Evolutionary conservation across 441 rosid species (phyloP).

Genomic region (Capsella rubella): DNA sequence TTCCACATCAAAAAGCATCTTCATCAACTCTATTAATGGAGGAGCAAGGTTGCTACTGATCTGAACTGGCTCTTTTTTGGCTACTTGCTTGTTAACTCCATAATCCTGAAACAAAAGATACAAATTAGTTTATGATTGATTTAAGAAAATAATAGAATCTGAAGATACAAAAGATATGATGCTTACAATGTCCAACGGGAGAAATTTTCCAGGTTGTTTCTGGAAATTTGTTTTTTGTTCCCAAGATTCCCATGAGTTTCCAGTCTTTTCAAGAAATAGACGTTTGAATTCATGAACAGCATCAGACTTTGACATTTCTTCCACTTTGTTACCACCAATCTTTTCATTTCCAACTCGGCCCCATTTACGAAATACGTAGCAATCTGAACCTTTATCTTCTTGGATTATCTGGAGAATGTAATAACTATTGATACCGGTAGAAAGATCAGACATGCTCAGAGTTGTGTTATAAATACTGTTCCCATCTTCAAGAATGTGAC

Average conservation of each 20-base stretch:
- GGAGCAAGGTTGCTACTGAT: conserved; percentile 70
- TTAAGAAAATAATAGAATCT: conserved; percentile 5
- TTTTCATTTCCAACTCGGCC: conserved; percentile 91
- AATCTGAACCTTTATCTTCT: conserved; percentile 83
- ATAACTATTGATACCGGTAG: conserved; percentile 94
- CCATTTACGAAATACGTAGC: conserved; percentile 93
- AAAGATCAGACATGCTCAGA: conserved; percentile 92
- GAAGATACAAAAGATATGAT: conserved; percentile 17
- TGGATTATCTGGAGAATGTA: conserved; percentile 93
- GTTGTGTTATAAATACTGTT: conserved; percentile 91
- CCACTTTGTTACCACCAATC: conserved; percentile 84
- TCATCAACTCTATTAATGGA: conserved; percentile 76
- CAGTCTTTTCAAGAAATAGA: conserved; percentile 91
- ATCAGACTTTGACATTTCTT: conserved; percentile 77
- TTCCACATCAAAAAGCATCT: conserved; percentile 92
- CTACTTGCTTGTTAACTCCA: conserved; percentile 75
- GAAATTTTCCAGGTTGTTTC: conserved; percentile 89
- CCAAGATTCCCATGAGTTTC: conserved; percentile 94
- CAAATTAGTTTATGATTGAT: conserved; percentile 11
- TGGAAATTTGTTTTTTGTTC: conserved; percentile 76
- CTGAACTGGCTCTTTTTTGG: conserved; percentile 51
- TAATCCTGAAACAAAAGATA: conserved; percentile 67
- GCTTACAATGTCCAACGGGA: conserved; percentile 87
- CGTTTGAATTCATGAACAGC: conserved; percentile 80
- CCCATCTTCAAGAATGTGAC: conserved; percentile 96